phyloP scores from a whole-genome alignment of 2,329 filamentous ascomycete species.

The Beauveria sp. region DNA sequence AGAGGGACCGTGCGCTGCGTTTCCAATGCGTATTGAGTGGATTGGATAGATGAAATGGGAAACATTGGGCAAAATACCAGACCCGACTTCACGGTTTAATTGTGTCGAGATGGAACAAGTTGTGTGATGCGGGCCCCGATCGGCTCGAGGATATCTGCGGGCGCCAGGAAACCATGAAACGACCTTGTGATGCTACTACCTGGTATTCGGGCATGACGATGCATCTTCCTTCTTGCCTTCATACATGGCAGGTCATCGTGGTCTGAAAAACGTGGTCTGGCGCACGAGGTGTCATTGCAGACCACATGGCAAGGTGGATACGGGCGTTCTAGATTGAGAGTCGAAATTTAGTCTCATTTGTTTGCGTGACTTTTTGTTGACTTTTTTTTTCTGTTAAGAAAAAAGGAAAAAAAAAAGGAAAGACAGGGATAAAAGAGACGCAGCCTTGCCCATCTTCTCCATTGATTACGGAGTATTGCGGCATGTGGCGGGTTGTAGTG shows the following conservation, averaged over 20 bases:
- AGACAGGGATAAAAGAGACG: background rate
- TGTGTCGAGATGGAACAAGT: too few relatives aligned
- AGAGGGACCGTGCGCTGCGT: background rate
- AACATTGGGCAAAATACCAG: background rate
- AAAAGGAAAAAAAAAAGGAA: background rate
- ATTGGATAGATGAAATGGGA: too few relatives aligned
- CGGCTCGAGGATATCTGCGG: too few relatives aligned
- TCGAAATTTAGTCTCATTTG: background rate
- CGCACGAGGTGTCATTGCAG: background rate
- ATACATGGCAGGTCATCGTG: background rate
- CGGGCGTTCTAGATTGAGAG: background rate
- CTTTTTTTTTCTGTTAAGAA: background rate
- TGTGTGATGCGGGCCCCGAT: too few relatives aligned
- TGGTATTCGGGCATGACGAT: background rate
- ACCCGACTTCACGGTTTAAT: too few relatives aligned
- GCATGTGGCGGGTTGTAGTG: background rate
- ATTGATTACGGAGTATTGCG: background rate
- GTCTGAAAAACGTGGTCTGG: slow-evolving; percentile 4
- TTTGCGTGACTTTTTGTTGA: background rate
- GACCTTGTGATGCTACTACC: background rate
- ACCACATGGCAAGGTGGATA: slow-evolving; percentile 7
- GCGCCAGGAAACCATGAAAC: too few relatives aligned
- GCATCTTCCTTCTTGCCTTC: background rate
- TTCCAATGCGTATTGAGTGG: background rate
- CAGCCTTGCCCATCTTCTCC: background rate